A percentile compares a stretch with the other conserved stretches of the same genome.
phyloP scores from a whole-genome alignment of 2,329 filamentous ascomycete species.

The Atkinsonella texensis region DNA sequence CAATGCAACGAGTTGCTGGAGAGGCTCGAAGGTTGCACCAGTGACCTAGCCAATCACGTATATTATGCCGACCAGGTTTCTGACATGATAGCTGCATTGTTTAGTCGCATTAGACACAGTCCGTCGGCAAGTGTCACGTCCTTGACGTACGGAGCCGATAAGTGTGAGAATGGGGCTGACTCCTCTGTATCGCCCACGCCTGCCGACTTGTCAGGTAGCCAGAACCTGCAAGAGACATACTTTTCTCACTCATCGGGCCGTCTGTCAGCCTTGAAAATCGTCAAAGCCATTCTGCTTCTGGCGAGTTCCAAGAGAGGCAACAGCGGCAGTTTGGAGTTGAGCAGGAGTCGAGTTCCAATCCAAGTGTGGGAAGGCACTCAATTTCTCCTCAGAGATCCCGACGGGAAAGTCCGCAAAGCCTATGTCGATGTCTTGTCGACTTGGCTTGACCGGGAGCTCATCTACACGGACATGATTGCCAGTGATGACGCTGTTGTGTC shows the following conservation, averaged over 20 bases:
- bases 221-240: conserved; percentile 35
- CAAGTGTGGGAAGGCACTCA: conserved; percentile 94
- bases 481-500: conserved; percentile 40
- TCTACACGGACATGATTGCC: conserved; percentile 49
- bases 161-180: conserved; percentile 29
- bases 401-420: conserved; percentile 66
- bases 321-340: conserved; percentile 49
- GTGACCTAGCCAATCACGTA: conserved; percentile 83
- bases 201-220: conserved; percentile 30
- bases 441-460: conserved; percentile 77
- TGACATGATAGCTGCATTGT: conserved; percentile 79
- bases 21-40: conserved; percentile 70
- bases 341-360: conserved; percentile 63
- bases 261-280: conserved; percentile 57
- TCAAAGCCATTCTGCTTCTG: conserved; percentile 72
- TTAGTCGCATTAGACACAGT: conserved; percentile 63
- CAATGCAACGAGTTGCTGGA: conserved; percentile 54
- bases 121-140: conserved; percentile 31
- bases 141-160: conserved; percentile 25
- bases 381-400: conserved; percentile 74
- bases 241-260: conserved; percentile 44
- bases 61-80: conserved; percentile 95
- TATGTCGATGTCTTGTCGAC: conserved; percentile 75
- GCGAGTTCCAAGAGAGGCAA: conserved; percentile 58
- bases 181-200: conserved; percentile 17